Evolutionary conservation across 2,329 filamentous ascomycete species (phyloP), one percentile per base, ranked within the genome.

Genomic region (Colletotrichum liaoningense): DNA sequence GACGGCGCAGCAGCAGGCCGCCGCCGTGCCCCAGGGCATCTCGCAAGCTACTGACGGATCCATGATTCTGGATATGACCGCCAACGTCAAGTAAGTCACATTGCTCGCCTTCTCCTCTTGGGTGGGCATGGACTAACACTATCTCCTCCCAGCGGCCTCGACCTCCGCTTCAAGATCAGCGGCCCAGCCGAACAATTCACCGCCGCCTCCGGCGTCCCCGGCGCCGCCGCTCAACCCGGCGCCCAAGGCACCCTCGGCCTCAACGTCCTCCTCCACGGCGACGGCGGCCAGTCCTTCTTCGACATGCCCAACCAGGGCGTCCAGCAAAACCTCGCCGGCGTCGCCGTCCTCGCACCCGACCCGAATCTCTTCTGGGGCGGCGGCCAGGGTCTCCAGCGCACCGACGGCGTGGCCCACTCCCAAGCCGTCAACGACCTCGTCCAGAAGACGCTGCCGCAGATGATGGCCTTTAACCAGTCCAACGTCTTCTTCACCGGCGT

Each of bases 401-500:
- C 86, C 5, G 86, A 91, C 77, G 89, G 89, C 73, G 88, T 85
- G 0, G 87, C 83, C 7, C 88, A 91, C 80, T 83, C 89, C 0
- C 86, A 88, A 73, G 88, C 88, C 33, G 88, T 91, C 56, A 85
- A 86, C 73, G 86, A 88, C 74, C 84, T 90, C 28, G 81, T 91
- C 66, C 81, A 84, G 56, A 78, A 82, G 4, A 84, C 86, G 30
- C 82, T 91, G 11, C 86, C 88, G 5, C 82, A 88, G 71, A 82
- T 88, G 57, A 84, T 90, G 7, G 85, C 88, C 3, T 90, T 91
- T 73, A 85, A 91, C 79, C 76, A 79, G 28, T 82, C 80, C 49
- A 84, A 87, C 55, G 86, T 91, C 62, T 88, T 87, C 77, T 91
- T 91, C 80, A 90, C 88, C 0, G 89, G 89, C 19, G 89, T 91